Percentiles rank a stretch among this genome's conserved stretches.
Evolutionary conservation across 139 green algal species (phyloP).

Genomic region (Chlorella vulgaris): DNA sequence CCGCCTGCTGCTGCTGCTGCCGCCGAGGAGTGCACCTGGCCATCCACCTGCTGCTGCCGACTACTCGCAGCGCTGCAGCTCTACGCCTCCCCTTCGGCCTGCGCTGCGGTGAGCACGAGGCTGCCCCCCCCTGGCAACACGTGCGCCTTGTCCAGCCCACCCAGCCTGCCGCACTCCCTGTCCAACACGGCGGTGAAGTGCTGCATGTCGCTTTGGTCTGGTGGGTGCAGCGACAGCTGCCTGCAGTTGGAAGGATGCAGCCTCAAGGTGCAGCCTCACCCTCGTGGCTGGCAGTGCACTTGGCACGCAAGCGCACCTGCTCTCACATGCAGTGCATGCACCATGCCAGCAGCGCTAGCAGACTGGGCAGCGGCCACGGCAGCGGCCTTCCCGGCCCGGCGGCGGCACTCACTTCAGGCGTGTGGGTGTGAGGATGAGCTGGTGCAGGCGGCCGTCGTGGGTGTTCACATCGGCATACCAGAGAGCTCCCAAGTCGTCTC

Average conservation of each 20-base stretch:
- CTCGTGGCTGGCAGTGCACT: not conserved
- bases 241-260: not conserved
- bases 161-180: slow-evolving; percentile 17
- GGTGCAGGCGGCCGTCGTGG: not conserved
- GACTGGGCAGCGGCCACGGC: not conserved
- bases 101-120: not conserved
- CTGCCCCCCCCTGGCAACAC: not conserved
- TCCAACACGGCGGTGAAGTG: slow-evolving; percentile 6
- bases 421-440: slow-evolving; percentile 29
- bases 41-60: no score
- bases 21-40: no score
- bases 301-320: not conserved
- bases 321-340: no score
- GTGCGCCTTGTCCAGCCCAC: not conserved
- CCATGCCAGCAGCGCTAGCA: no score
- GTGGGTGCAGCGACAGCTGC: slow-evolving; percentile 13
- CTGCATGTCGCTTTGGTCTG: not conserved
- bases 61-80: no score
- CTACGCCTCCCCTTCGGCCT: not conserved
- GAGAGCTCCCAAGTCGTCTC: slow-evolving; percentile 22
- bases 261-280: not conserved
- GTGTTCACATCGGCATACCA: slow-evolving; percentile 33
- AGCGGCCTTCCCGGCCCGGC: no score
- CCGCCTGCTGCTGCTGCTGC: no score
- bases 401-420: slow-evolving; percentile 21